phyloP scores from a whole-genome alignment of 2,329 filamentous ascomycete species.

The Cercospora sojina region DNA sequence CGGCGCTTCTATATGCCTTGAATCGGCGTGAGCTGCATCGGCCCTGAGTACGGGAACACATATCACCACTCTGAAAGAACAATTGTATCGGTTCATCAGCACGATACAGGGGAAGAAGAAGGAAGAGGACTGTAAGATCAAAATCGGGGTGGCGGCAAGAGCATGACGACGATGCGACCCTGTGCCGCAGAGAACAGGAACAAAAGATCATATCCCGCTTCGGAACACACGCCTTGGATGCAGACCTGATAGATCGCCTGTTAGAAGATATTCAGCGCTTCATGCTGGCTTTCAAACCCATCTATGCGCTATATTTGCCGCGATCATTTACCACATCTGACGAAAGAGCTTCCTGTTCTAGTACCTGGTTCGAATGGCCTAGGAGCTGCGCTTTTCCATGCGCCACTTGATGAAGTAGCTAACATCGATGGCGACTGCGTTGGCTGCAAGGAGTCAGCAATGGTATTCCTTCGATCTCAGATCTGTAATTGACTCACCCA shows the following conservation, averaged over 20 bases:
- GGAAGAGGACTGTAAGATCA: neutral
- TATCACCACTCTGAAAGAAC: conserved; percentile 1
- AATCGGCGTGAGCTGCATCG: neutral
- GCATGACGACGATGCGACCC: neutral
- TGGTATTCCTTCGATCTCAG: neutral
- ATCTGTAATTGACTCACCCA: conserved; percentile 35
- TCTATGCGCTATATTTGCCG: neutral
- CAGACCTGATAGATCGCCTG: neutral
- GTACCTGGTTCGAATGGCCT: neutral
- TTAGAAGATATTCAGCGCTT: neutral
- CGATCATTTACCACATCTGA: neutral
- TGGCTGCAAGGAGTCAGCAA: conserved; percentile 40
- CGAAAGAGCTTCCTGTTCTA: neutral
- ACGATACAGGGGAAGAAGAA: neutral
- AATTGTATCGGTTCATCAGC: neutral
- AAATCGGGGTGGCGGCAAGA: neutral
- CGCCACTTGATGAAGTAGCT: conserved; percentile 65
- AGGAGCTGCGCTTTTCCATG: conserved; percentile 30
- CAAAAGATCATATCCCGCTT: neutral
- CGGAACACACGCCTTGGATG: neutral
- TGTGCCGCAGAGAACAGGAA: neutral
- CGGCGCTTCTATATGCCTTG: neutral
- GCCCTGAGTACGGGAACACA: neutral
- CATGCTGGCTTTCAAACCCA: neutral
- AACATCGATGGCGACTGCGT: conserved; percentile 68